Conservation (phyloP, 2,329 filamentous ascomycete genomes). For the Botrytis elliptica region DNA sequence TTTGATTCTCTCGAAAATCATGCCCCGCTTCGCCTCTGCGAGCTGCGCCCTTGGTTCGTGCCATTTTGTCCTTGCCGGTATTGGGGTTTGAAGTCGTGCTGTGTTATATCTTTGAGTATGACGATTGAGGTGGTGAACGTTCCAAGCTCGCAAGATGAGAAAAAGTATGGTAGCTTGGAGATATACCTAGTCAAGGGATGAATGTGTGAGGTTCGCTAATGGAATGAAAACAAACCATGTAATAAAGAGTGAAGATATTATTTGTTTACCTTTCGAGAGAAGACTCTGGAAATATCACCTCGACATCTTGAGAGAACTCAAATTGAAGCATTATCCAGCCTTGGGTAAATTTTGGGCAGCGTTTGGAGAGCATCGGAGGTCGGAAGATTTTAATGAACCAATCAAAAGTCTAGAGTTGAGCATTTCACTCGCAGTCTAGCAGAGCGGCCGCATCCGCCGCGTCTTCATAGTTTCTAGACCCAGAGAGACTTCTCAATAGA, state of each 20-base stretch:
- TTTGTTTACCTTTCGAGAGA: not conserved
- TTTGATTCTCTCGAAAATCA: not conserved
- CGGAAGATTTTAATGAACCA: slow-evolving; percentile 5
- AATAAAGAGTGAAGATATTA: not conserved
- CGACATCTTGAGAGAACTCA: not conserved
- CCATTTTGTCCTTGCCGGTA: not conserved
- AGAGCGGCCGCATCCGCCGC: not conserved
- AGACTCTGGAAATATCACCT: not conserved
- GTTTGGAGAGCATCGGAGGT: slow-evolving; percentile 13
- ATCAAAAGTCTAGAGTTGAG: not conserved
- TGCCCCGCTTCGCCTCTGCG: slow-evolving; percentile 12
- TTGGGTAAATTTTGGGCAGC: slow-evolving; percentile 11
- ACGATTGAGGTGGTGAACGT: slow-evolving; percentile 1
- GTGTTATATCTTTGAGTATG: not conserved
- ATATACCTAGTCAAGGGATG: not conserved
- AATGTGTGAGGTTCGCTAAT: not conserved
- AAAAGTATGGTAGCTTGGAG: not conserved
- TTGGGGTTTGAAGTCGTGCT: not conserved
- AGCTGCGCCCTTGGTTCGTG: slow-evolving; percentile 22
- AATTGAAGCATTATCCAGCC: not conserved
- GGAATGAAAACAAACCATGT: not conserved
- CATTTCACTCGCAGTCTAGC: too few relatives aligned
- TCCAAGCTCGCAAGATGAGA: not conserved
- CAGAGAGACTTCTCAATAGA: not conserved
- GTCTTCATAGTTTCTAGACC: not conserved